Evolutionary conservation across 768 basidiomycete species (phyloP), one percentile per base, ranked within the genome.

Genomic region (Pleurotus sapidus): DNA sequence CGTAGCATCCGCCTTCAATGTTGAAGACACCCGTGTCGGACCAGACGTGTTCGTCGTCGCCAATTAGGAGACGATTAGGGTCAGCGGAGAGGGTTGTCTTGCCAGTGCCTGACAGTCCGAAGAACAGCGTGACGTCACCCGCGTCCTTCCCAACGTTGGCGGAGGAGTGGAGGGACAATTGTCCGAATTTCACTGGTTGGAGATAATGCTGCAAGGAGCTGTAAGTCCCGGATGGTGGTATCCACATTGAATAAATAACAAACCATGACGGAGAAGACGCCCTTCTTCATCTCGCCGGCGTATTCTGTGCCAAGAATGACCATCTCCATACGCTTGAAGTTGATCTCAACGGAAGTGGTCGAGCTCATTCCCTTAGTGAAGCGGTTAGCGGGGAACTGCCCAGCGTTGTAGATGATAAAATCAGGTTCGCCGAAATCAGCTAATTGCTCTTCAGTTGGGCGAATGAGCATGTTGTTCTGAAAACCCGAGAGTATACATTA

Each of bases 291-390:
- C 80, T 99, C 95, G 49, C 95, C 95, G 30, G 95, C 95, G 68
- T 98, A 98, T 70, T 98, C 95, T 25, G 94, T 96, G 56, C 92
- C 96, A 65, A 99, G 92, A 68, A 99, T 98, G 67, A 99, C 96
- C 97, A 99, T 99, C 75, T 99, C 97, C 94, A 95, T 97, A 40
- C 97, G 92, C 82, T 97, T 97, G 77, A 99, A 98, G 84, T 99
- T 99, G 80, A 99, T 93, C 77, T 98, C 96, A 50, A 99, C 96
- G 2, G 95, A 97, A 5, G 97, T 98, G 27, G 95, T 93, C 9
- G 95, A 97, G 60, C 93, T 96, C 97, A 98, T 98, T 74, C 97
- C 97, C 79, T 97, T 94, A 59, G 97, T 99, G 84, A 98, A 98
- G 45, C 97, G 91, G 74, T 99, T 99, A 64, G 97, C 97, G 12